These are phyloP conservation scores for Saccharomycopsis hybrid DNA, from an alignment of 1,139 yeast genomes.

Conservation along the genomic window DNA sequence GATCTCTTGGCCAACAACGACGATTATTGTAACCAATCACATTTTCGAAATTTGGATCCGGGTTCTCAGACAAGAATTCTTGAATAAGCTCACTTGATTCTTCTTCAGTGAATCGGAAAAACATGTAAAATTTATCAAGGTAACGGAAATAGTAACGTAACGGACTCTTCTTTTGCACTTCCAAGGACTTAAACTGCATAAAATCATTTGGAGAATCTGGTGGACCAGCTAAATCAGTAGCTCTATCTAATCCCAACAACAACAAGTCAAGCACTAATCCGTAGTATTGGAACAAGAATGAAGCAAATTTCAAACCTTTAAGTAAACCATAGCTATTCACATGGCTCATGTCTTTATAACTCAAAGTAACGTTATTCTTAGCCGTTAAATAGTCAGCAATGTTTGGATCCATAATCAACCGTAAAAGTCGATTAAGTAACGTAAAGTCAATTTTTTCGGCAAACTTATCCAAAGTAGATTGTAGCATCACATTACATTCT, in stretches of 20 bases:
- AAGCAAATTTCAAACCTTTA: constrained; percentile 83
- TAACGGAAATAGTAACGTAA: constrained; percentile 78
- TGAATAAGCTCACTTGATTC: constrained; percentile 74
- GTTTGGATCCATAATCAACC: constrained; percentile 81
- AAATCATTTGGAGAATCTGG: constrained; percentile 68
- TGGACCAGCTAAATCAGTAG: constrained; percentile 80
- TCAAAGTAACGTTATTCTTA: constrained; percentile 73
- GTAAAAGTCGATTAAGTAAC: constrained; percentile 67
- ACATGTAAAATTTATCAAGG: constrained; percentile 72
- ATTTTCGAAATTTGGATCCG: constrained; percentile 86
- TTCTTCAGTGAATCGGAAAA: constrained; percentile 66
- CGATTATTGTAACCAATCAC: constrained; percentile 85
- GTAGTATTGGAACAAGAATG: constrained; percentile 85
- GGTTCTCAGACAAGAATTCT: constrained; percentile 74
- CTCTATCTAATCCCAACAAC: constrained; percentile 80
- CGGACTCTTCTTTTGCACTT: constrained; percentile 60
- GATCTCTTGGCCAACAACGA: constrained; percentile 92
- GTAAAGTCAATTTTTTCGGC: constrained; percentile 88
- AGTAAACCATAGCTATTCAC: constrained; percentile 83
- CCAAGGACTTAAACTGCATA: constrained; percentile 57
- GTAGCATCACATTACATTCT: constrained; percentile 77
- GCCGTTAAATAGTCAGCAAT: constrained; percentile 95
- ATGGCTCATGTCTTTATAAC: constrained; percentile 94
- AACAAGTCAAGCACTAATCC: constrained; percentile 80
- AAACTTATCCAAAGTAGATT: constrained; percentile 61